A percentile compares a stretch with the other conserved stretches of the same genome.
These are phyloP conservation scores for Besnoitia besnoiti DNA, from an alignment of 169 alveolate species.

Conservation along the genomic window DNA sequence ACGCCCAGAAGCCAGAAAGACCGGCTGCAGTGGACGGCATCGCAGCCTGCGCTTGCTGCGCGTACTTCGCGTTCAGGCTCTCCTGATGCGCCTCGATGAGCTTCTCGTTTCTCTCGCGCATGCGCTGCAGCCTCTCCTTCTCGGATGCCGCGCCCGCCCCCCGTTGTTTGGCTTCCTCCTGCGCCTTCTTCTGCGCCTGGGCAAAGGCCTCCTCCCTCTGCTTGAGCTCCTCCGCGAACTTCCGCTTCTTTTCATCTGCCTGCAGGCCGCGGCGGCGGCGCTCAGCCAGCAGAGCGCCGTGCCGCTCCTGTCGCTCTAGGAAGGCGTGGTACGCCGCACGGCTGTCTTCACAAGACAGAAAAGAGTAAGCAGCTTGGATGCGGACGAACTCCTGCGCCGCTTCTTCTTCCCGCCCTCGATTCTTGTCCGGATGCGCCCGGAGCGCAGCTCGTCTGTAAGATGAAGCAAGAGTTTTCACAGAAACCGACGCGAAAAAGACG, in stretches of 20 bases:
- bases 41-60: background rate
- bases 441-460: conserved; percentile 60
- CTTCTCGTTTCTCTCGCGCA: conserved; percentile 24
- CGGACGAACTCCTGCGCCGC: conserved; percentile 55
- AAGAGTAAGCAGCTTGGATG: conserved; percentile 55
- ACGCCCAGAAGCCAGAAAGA: background rate
- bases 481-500: background rate
- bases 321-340: conserved; percentile 42
- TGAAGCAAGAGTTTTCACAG: conserved; percentile 35
- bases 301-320: conserved; percentile 50
- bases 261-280: conserved; percentile 3
- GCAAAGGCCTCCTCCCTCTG: conserved; percentile 20
- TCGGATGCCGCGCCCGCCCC: background rate
- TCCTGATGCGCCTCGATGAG: conserved; percentile 45
- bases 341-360: conserved; percentile 15
- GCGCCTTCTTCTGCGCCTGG: background rate
- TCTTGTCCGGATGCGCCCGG: conserved; percentile 64
- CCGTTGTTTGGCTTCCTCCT: background rate
- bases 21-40: background rate
- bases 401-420: conserved; percentile 52
- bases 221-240: conserved; percentile 37
- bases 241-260: conserved; percentile 31
- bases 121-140: background rate
- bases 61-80: background rate
- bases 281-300: conserved; percentile 43